phyloP scores from a whole-genome alignment of 75 land plant species.

The Cupressus sempervirens region DNA sequence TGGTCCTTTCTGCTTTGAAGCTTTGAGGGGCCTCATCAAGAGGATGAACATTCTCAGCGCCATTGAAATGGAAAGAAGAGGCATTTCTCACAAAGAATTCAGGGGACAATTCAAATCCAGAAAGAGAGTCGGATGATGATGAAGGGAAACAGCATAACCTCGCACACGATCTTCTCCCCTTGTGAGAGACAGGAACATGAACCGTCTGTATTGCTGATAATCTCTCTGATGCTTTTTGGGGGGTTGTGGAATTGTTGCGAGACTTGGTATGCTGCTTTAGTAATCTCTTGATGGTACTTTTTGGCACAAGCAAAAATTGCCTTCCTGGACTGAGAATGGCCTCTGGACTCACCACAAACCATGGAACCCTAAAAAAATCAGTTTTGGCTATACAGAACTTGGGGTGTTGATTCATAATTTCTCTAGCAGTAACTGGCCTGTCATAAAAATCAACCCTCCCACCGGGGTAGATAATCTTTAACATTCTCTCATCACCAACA shows the following conservation, averaged over 20 bases:
- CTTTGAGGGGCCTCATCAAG: no score
- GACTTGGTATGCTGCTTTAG: background rate
- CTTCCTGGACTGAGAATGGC: constrained; percentile 27
- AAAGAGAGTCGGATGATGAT: background rate
- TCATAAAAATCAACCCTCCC: constrained; percentile 43
- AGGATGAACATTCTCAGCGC: background rate
- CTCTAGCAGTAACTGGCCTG: constrained; percentile 30
- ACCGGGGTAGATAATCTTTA: constrained; percentile 37
- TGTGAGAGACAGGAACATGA: background rate
- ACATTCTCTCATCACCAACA: background rate
- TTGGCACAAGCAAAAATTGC: constrained; percentile 43
- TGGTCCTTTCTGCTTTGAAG: background rate
- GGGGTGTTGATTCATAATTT: constrained; percentile 34
- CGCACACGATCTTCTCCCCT: background rate
- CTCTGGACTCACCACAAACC: constrained; percentile 25
- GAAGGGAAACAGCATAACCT: background rate
- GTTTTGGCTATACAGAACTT: constrained; percentile 28
- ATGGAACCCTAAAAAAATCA: constrained; percentile 30
- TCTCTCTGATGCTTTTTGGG: no score
- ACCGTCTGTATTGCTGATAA: no score
- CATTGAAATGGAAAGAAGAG: background rate
- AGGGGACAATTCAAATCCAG: background rate
- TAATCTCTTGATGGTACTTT: constrained; percentile 15
- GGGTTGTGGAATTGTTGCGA: background rate
- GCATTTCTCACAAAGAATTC: background rate